Evolutionary conservation across 2,329 filamentous ascomycete genomes (phyloP).

Genomic region (Alternaria alternata): DNA sequence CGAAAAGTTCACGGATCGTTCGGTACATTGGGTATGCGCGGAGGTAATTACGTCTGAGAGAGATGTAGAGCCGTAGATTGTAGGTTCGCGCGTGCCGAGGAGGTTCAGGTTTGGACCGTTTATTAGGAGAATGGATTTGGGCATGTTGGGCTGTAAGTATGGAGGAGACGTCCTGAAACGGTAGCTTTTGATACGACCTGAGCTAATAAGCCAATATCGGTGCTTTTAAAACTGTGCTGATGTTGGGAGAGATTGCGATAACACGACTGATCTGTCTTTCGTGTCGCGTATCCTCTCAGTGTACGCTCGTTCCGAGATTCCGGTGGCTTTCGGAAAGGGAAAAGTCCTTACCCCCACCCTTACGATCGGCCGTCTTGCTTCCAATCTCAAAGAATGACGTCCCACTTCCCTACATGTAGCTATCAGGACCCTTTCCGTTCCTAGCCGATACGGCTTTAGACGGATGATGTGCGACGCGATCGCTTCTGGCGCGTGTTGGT

Average conservation of each 20-base stretch:
- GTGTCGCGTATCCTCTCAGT: neutral
- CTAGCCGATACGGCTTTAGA: conserved; percentile 15
- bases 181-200: neutral
- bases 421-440: conserved; percentile 3
- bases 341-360: conserved; percentile 17
- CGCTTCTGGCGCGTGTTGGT: neutral
- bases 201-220: neutral
- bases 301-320: conserved; percentile 11
- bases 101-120: conserved; percentile 88
- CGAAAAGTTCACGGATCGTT: conserved; percentile 61
- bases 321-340: conserved; percentile 15
- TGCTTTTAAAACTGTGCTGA: neutral
- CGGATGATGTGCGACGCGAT: conserved; percentile 4
- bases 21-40: conserved; percentile 60
- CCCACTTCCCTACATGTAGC: neutral
- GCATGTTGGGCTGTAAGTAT: conserved; percentile 30
- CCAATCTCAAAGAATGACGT: neutral
- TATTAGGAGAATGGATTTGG: conserved; percentile 70
- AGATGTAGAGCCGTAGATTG: conserved; percentile 75
- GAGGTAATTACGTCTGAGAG: conserved; percentile 67
- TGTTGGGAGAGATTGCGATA: neutral
- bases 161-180: neutral
- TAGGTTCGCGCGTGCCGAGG: conserved; percentile 76
- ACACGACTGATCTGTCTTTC: neutral
- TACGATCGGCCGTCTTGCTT: conserved; percentile 5